Evolutionary conservation across 2,329 filamentous ascomycete genomes (phyloP), one percentile per base, ranked within the genome.

Genomic region (Colletotrichum limetticola): DNA sequence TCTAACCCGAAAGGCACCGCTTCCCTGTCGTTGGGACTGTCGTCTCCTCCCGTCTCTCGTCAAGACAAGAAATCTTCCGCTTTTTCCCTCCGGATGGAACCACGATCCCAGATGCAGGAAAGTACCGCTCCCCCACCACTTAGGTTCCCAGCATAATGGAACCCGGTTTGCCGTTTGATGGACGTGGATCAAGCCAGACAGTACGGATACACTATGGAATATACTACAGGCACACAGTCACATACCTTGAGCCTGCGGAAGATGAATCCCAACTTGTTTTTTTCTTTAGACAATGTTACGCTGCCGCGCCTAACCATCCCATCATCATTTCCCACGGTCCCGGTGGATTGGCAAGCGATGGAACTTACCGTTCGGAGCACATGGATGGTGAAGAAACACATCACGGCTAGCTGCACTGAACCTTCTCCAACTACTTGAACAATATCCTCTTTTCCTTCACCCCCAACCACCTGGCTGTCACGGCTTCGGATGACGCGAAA

Each of bases 111-210:
- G 35, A 46, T 22, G 30, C 49, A 30, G 30, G 32, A 30, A 42
- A 56, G 58, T 68, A 22, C 66, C 66, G 46, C 49, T 56, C 42
- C 62, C 42, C 68, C 68, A 67, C 56, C 42, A 42, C 59, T 58
- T 42, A 42, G 37, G 37, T 42, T 65, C 52, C 67, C 61, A 59
- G 42, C 67, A 64, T 59, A 42, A 65, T 30, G 53, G 60, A 60
- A 60, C 65, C 56, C 53, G 55, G 19, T 37, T 32, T 57, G 49
- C 42, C 6, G 11, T 30, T 5, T 56, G 53, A 56, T 30, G 26
- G 53, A 56, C 26, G 24, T 30, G 24, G 53, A 56, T 56, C 26
- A 26, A 30, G 12, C 24, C 53, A 56, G 24, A 26, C 53, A 42
- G 37, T 42, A 42, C 37, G 37, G 37, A 42, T 19, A 42, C 37